Base-by-base conservation (phyloP, 805 yeast genomes). In the Ogataea trehaloabstinens region DNA sequence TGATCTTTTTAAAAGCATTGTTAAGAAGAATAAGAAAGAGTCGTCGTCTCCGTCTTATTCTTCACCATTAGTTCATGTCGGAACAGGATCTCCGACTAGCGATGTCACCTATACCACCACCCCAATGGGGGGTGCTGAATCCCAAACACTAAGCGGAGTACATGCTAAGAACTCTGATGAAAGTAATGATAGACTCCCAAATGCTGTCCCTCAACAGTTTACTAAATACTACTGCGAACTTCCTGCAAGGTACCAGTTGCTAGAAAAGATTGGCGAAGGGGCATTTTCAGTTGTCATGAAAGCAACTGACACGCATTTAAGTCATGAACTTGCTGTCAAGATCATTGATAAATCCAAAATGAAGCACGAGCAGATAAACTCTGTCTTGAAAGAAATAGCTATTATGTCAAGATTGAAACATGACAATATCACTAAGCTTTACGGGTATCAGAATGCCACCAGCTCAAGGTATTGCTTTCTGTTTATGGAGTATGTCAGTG, bases 251-350 rank as follows among this genome's bases (percentile, higher is more conserved):
- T 64, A 62, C 44, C 29, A 42, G 5, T 22, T 64, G 10, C 31
- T 48, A 7, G 58, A 54, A 17, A 58, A 60, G 42, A 64, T 84
- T 13, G 91, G 93, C 1, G 90, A 84, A 55, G 98, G 98, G 6
- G 97, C 97, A 0, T 90, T 91, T 58, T 86, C 95, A 3, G 73
- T 76, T 10, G 98, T 91, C 4, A 86, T 80, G 66, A 80, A 75
- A 55, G 95, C 95, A 0, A 56, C 67, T 12, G 81, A 82, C 50
- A 47, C 63, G 3, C 48, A 49, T 8, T 56, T 68, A 5, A 59
- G 72, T 34, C 61, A 64, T 25, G 42, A 51, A 6, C 81, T 86
- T 12, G 96, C 96, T 10, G 76, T 87, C 52, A 87, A 87, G 54
- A 75, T 85, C 42, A 85, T 88, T 31, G 72, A 76, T 49, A 87